Base-by-base conservation (phyloP, 805 yeast species). In the Cyberlindnera japonica region DNA sequence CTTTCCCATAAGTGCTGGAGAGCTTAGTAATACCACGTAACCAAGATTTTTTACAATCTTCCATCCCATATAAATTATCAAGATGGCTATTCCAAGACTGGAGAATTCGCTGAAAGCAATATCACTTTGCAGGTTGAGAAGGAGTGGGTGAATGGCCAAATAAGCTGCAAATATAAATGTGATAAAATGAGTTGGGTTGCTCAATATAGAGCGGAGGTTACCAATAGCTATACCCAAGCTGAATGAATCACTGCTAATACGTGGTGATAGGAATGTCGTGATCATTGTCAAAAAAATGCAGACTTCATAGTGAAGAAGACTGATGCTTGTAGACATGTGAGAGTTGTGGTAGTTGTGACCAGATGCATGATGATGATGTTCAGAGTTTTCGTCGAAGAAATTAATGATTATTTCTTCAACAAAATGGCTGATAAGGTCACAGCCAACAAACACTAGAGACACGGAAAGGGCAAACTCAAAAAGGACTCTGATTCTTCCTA, bases 401-500 rank as follows among this genome's bases (percentile, higher is more conserved):
- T 41, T 30, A 22, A 44, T 48, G 14, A 48, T 40, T 20, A 78
- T 52, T 47, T 87, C 95, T 61, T 91, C 97, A 14, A 86, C 52
- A n/a, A 85, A 71, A 61, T 91, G 99, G 34, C 95, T 86, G 33
- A 86, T 65, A 38, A 93, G 67, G 61, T 91, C 98, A 37, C 88
- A 75, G 0, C 98, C 97, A 45, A 91, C 95, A 75, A 90, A 91
- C 18, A 90, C 69, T 45, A 91, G 72, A 1, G 95, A 82, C 1
- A 91, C 81, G 13, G 93, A 79, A 31, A 89, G 67, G 0, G 95
- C 95, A 66, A 90, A 90, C 2, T 95, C 95, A 33, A 84, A 79
- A 14, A 91, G 64, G 0, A 91, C 95, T 56, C 91, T 96, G 13
- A 86, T 71, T 43, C 99, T 71, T n/a, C 95, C 95, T 19, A 91